phyloP scores from a whole-genome alignment of 2,329 filamentous ascomycete genomes.

The Fusarium anguioides region DNA sequence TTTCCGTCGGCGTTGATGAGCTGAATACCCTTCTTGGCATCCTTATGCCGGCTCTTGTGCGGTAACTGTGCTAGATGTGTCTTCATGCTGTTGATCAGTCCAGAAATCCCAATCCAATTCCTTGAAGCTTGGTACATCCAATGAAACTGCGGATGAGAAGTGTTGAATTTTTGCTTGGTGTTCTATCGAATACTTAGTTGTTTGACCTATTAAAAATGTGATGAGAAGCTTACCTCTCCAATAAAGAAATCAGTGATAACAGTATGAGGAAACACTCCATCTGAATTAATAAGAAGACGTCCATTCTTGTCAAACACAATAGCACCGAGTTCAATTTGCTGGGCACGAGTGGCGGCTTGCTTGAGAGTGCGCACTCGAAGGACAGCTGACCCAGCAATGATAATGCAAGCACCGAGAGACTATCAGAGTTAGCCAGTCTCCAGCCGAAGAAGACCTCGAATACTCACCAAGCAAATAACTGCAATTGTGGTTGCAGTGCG shows the following conservation, averaged over 20 bases:
- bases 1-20: constrained; percentile 65
- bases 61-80: constrained; percentile 69
- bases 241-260: constrained; percentile 84
- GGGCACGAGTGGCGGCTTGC: constrained; percentile 67
- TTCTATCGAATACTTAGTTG: constrained; percentile 33
- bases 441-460: rapidly evolving
- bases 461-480: constrained; percentile 75
- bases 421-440: constrained; percentile 44
- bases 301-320: constrained; percentile 77
- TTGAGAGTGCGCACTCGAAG: constrained; percentile 64
- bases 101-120: constrained; percentile 77
- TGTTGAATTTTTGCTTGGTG: constrained; percentile 78
- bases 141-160: constrained; percentile 81
- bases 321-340: constrained; percentile 68
- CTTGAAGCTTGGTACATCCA: constrained; percentile 87
- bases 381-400: constrained; percentile 67
- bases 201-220: not conserved
- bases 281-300: constrained; percentile 74
- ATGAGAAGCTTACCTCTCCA: constrained; percentile 61
- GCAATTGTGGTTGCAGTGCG: constrained; percentile 76
- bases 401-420: constrained; percentile 69
- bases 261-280: constrained; percentile 75
- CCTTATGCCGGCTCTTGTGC: constrained; percentile 30
- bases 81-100: constrained; percentile 77
- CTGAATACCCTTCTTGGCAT: constrained; percentile 48